Percentiles rank a stretch among this genome's conserved stretches.
Evolutionary conservation across 1,139 yeast species (phyloP).

Genomic region (Spencermartinsiella ligniputridi): DNA sequence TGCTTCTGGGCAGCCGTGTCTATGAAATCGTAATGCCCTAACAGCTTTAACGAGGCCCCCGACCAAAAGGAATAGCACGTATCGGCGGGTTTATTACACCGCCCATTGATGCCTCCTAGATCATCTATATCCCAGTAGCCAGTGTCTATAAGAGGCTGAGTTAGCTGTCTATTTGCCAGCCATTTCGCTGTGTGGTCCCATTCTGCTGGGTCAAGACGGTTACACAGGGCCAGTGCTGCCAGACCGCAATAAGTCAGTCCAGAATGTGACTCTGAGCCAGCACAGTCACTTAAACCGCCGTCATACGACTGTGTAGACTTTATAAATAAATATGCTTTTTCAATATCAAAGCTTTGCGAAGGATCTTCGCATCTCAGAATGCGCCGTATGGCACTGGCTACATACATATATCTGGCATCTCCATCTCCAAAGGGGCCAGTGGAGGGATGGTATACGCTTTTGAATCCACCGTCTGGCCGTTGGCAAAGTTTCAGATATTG

Average conservation of each 20-base stretch:
- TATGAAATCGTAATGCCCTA: slow-evolving; percentile 35
- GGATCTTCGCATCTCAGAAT: slow-evolving; percentile 40
- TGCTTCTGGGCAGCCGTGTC: slow-evolving; percentile 38
- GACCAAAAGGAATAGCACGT: slow-evolving; percentile 95
- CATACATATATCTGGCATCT: slow-evolving; percentile 71
- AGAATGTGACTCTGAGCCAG: slow-evolving; percentile 70
- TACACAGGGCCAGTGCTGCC: slow-evolving; percentile 53
- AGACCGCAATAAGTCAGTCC: slow-evolving; percentile 88
- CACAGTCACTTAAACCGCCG: slow-evolving; percentile 62
- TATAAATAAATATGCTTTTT: slow-evolving; percentile 41
- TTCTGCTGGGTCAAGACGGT: slow-evolving; percentile 24
- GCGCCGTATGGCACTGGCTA: slow-evolving; percentile 62
- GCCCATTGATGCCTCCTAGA: slow-evolving; percentile 81
- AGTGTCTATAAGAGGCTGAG: slow-evolving; percentile 13
- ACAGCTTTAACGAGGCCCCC: slow-evolving; percentile 51
- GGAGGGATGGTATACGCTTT: slow-evolving; percentile 43
- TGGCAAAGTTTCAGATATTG: slow-evolving; percentile 54
- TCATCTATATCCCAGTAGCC: slow-evolving; percentile 39
- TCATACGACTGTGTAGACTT: slow-evolving; percentile 43
- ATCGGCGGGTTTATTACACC: slow-evolving; percentile 79
- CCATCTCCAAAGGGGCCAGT: slow-evolving; percentile 53
- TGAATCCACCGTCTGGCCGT: slow-evolving; percentile 49
- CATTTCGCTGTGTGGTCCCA: slow-evolving; percentile 49
- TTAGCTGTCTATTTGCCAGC: slow-evolving; percentile 58
- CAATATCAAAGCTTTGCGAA: slow-evolving; percentile 42